Base-by-base conservation (phyloP, 768 basidiomycete species). In the Termitomyces heimii region DNA sequence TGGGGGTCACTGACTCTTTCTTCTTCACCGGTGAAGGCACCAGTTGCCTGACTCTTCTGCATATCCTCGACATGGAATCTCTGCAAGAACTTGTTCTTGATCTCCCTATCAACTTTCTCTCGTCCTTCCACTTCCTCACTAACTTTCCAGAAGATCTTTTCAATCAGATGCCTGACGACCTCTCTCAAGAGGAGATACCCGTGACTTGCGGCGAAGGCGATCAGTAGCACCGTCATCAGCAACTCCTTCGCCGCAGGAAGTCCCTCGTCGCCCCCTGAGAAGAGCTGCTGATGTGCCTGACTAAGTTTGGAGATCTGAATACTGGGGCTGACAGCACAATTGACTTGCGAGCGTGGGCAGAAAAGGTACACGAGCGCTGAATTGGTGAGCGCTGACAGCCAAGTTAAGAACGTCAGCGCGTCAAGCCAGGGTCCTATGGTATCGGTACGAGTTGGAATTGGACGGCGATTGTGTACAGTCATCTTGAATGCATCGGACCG, bases 401-500 rank as follows among this genome's bases (percentile, higher is more conserved):
- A 98, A 13, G 92, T 82, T 68, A 99, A 79, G 76, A 92, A 88
- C 6, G 87, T 83, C 58, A 99, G 77, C 13, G 86, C 83, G 52
- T 95, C 87, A 43, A 98, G 82, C 96, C 96, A 99, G 0, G 94
- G 90, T 0, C 96, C 96, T 58, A 98, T 93, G 12, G 89, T 88
- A 63, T 95, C 94, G 3, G 89, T 88, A 22, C 96, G 85, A n/a
- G 77, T 71, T 0, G 95, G 94, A 35, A 96, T 81, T 2, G 96
- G 93, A 26, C 93, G 82, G 18, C 93, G 80, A 53, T 83, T 79
- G 66, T 96, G 94, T 5, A 85, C 84, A 4, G 87, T 85, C 68
- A 99, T 89, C 77, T 98, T 98, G 79, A 96, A 89, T 5, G 97
- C 97, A 67, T 99, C 96, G 3, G 88, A 91, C 18, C 94, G 86